A percentile compares a stretch with the other conserved stretches of the same genome.
Evolutionary conservation across 768 basidiomycete species (phyloP).

Genomic region (Collybia sordida): DNA sequence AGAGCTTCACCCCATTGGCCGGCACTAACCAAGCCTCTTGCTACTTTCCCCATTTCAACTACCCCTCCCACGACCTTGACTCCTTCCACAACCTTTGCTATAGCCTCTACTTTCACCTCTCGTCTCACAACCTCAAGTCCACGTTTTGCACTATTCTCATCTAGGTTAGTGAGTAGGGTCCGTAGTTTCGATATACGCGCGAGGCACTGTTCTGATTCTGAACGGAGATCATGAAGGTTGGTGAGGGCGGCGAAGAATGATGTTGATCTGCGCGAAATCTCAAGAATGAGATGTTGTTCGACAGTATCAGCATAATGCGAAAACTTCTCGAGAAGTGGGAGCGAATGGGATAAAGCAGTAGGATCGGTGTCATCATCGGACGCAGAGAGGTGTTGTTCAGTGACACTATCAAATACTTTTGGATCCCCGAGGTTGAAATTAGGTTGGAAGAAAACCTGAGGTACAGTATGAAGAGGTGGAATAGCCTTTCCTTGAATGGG

Average conservation of each 20-base stretch:
- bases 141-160: slow-evolving; percentile 72
- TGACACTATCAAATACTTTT: slow-evolving; percentile 72
- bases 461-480: slow-evolving; percentile 75
- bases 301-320: slow-evolving; percentile 92
- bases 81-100: slow-evolving; percentile 61
- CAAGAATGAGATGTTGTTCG: slow-evolving; percentile 91
- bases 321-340: slow-evolving; percentile 83
- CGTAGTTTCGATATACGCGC: slow-evolving; percentile 74
- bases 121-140: slow-evolving; percentile 74
- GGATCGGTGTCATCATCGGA: slow-evolving; percentile 48
- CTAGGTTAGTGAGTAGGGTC: slow-evolving; percentile 68
- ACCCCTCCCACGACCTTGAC: slow-evolving; percentile 67
- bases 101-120: slow-evolving; percentile 58
- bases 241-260: slow-evolving; percentile 96
- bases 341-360: slow-evolving; percentile 60
- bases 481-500: slow-evolving; percentile 41
- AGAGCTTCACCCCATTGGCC: slow-evolving; percentile 91
- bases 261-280: slow-evolving; percentile 86
- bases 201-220: slow-evolving; percentile 84
- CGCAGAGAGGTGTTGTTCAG: slow-evolving; percentile 46
- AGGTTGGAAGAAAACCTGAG: slow-evolving; percentile 75
- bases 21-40: slow-evolving; percentile 70
- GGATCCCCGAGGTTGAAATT: slow-evolving; percentile 84
- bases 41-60: slow-evolving; percentile 74
- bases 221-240: slow-evolving; percentile 90